Percentiles rank a stretch among this genome's conserved stretches.
Conservation (phyloP, 2,329 filamentous ascomycete species). For the Didymella arachidicola region DNA sequence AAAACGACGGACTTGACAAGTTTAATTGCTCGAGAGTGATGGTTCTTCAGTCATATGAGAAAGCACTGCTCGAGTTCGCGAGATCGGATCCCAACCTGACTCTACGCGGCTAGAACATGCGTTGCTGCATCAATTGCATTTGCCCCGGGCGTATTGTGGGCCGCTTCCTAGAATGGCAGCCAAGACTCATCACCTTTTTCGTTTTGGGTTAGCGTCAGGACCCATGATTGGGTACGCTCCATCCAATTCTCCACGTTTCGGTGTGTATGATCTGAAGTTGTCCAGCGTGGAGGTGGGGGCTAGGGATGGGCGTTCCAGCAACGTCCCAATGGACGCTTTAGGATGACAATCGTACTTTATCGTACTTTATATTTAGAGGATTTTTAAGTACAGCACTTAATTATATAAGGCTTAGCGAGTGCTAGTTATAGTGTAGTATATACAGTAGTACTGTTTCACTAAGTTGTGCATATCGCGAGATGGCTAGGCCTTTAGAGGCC, state of each 20-base stretch:
- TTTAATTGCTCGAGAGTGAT: background rate
- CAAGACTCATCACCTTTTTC: constrained; percentile 14
- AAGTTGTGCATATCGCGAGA: too few relatives aligned
- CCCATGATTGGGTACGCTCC: background rate
- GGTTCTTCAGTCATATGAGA: background rate
- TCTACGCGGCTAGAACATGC: constrained; percentile 9
- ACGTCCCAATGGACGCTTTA: too few relatives aligned
- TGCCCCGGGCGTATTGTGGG: background rate
- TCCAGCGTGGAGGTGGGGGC: background rate
- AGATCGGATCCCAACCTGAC: background rate
- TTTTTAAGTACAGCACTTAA: too few relatives aligned
- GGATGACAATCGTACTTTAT: too few relatives aligned
- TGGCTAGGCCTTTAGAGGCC: too few relatives aligned
- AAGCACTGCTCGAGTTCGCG: background rate
- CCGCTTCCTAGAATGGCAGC: constrained; percentile 9
- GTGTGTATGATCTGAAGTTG: constrained; percentile 3
- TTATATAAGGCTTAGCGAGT: too few relatives aligned
- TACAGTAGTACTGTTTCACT: too few relatives aligned
- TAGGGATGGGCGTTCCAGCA: too few relatives aligned
- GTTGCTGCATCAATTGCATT: background rate
- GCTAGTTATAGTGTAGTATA: too few relatives aligned
- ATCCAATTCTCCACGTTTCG: constrained; percentile 5
- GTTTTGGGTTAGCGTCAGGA: constrained; percentile 3
- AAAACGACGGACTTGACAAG: background rate
- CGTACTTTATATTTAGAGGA: too few relatives aligned